Evolutionary conservation across 257 asterid species (phyloP).

Genomic region (Cinchona pubescens): DNA sequence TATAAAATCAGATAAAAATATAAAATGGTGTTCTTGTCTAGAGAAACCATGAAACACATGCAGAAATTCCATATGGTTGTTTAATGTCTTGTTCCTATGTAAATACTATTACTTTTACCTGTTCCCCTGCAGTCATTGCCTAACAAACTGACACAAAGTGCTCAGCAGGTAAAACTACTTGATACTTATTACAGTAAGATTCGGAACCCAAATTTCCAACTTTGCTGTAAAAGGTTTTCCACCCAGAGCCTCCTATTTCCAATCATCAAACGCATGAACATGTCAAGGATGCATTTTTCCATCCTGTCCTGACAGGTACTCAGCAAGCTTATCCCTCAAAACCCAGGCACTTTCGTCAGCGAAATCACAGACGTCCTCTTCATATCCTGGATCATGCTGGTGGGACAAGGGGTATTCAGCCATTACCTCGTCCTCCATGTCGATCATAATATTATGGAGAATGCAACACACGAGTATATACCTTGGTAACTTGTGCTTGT

Average conservation of each 20-base stretch:
- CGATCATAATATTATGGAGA: constrained; percentile 78
- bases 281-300: constrained; percentile 26
- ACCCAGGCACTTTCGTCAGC: constrained; percentile 42
- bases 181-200: background rate
- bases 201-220: background rate
- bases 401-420: constrained; percentile 34
- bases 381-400: constrained; percentile 60
- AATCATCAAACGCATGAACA: background rate
- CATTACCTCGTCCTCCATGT: constrained; percentile 58
- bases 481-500: constrained; percentile 82
- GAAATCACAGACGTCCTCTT: constrained; percentile 46
- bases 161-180: background rate
- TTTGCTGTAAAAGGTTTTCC: background rate
- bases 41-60: background rate
- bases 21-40: background rate
- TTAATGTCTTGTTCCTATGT: constrained; percentile 12
- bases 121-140: constrained; percentile 9
- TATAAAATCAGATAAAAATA: background rate
- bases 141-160: background rate
- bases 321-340: constrained; percentile 50
- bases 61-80: background rate
- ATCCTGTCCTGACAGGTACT: constrained; percentile 41
- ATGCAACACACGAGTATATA: constrained; percentile 78
- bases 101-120: background rate
- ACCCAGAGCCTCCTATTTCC: background rate